phyloP scores from a whole-genome alignment of 176 grass and related monocot species.

The Carex scoparia region DNA sequence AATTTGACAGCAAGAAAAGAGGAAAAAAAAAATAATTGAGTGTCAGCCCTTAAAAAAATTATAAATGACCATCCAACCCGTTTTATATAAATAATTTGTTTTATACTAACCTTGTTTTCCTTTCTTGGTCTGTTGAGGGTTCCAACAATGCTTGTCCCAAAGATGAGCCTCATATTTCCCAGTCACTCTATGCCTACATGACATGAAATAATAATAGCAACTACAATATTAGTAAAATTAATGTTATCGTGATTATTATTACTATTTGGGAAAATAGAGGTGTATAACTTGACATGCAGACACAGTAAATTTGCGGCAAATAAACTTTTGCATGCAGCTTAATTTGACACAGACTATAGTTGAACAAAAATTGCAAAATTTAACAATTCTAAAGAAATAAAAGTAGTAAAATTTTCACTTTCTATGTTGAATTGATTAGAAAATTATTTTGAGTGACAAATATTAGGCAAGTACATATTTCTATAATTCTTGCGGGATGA shows the following conservation, averaged over 20 bases:
- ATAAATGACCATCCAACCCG: background rate
- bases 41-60: conserved; percentile 33
- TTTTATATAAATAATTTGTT: background rate
- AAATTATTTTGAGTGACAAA: background rate
- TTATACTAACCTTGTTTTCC: conserved; percentile 54
- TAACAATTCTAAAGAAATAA: background rate
- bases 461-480: background rate
- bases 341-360: conserved; percentile 12
- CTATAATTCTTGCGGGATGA: background rate
- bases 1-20: background rate
- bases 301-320: background rate
- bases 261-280: background rate
- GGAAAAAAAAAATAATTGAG: conserved; percentile 22
- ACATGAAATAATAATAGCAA: background rate
- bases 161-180: conserved; percentile 76
- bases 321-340: conserved; percentile 21
- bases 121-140: conserved; percentile 41
- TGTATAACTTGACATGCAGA: conserved; percentile 6
- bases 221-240: background rate
- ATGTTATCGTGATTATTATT: background rate
- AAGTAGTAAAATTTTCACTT: background rate
- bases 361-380: conserved; percentile 13
- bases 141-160: conserved; percentile 57
- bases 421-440: background rate
- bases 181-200: conserved; percentile 48